A percentile compares a stretch with the other conserved stretches of the same genome.
Evolutionary conservation across 495 filamentous ascomycete species (phyloP).

Genomic region (Neohortaea acidophila): DNA sequence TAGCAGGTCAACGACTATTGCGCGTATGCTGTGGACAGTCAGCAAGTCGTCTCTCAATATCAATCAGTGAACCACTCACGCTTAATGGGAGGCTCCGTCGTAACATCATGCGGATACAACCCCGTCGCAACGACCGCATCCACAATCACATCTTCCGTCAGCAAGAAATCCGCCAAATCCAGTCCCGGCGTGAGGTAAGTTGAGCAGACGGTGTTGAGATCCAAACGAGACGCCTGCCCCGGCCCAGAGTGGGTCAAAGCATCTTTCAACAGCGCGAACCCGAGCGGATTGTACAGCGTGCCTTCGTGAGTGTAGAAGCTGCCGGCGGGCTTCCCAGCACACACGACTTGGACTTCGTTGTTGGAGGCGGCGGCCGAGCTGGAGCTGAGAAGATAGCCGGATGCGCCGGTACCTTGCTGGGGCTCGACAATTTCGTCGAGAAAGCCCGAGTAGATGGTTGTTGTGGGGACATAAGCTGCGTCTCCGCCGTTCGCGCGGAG

Average conservation of each 20-base stretch:
- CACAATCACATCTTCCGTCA: slow-evolving; percentile 25
- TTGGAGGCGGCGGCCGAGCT: slow-evolving; percentile 32
- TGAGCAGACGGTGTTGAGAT: slow-evolving; percentile 24
- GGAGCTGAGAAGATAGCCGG: slow-evolving; percentile 27
- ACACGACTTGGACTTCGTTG: slow-evolving; percentile 31
- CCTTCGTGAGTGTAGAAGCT: slow-evolving; percentile 33
- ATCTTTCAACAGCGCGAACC: slow-evolving; percentile 31
- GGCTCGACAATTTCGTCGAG: slow-evolving; percentile 36
- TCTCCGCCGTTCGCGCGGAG: slow-evolving; percentile 30
- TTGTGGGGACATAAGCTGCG: slow-evolving; percentile 37
- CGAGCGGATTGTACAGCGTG: slow-evolving; percentile 31
- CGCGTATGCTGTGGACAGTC: not conserved
- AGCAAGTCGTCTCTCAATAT: not conserved
- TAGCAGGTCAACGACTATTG: not conserved
- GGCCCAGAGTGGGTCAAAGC: slow-evolving; percentile 31
- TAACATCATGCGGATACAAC: slow-evolving; percentile 12
- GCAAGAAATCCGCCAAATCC: slow-evolving; percentile 25
- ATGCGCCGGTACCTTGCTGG: slow-evolving; percentile 30
- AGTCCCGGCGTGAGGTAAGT: slow-evolving; percentile 23
- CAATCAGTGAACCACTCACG: slow-evolving; percentile 4
- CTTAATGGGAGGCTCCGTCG: slow-evolving; percentile 19
- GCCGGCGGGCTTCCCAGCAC: slow-evolving; percentile 25
- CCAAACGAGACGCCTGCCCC: slow-evolving; percentile 20
- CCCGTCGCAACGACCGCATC: slow-evolving; percentile 14
- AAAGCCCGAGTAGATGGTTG: slow-evolving; percentile 30